phyloP scores from a whole-genome alignment of 2,329 filamentous ascomycete species.

The Claviceps africana region DNA sequence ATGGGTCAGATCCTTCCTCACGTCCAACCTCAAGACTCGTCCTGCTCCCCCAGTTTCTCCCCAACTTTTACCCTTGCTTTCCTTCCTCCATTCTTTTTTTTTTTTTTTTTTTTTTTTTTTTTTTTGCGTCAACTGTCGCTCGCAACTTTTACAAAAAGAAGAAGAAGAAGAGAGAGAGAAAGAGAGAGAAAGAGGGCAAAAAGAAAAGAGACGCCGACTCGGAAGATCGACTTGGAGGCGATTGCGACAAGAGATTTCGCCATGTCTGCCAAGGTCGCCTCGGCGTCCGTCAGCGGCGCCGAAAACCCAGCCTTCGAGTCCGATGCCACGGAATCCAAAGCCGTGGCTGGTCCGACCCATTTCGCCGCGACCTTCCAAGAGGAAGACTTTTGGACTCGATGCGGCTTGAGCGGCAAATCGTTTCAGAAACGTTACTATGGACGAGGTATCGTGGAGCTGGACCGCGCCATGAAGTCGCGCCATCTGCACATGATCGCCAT shows the following conservation, averaged over 20 bases:
- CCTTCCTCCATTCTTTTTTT: background rate
- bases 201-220: too few relatives aligned
- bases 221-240: too few relatives aligned
- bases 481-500: conserved; percentile 51
- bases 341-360: conserved; percentile 1
- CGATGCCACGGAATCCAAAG: conserved; percentile 2
- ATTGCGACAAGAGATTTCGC: background rate
- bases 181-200: too few relatives aligned
- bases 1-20: too few relatives aligned
- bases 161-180: too few relatives aligned
- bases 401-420: conserved; percentile 21
- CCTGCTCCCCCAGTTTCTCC: too few relatives aligned
- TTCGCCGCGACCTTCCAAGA: conserved; percentile 11
- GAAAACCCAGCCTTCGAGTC: conserved; percentile 5
- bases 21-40: too few relatives aligned
- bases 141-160: too few relatives aligned
- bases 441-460: conserved; percentile 21
- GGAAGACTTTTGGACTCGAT: conserved; percentile 21
- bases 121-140: too few relatives aligned
- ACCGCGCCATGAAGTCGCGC: conserved; percentile 38
- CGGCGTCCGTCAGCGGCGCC: background rate
- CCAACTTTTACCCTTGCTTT: background rate
- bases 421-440: conserved; percentile 21
- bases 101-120: background rate
- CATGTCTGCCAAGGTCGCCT: conserved; percentile 2